Evolutionary conservation across 768 basidiomycete species (phyloP), one percentile per base, ranked within the genome.

Genomic region (Amanita rubescens): DNA sequence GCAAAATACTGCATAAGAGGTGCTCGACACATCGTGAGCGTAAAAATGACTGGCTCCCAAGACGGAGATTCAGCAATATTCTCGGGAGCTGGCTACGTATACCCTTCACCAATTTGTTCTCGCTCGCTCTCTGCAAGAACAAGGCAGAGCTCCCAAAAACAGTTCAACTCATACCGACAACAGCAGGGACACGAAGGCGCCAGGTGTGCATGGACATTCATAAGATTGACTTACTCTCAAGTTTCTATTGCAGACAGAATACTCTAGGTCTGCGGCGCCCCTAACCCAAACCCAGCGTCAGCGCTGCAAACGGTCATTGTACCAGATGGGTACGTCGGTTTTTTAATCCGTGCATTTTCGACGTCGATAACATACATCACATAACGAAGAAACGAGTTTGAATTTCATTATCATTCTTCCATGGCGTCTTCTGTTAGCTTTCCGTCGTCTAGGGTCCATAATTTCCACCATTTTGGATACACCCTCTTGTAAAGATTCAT

Each of bases 401-500:
- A n/a, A n/a, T n/a, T 33, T 33, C 7, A 33, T 22, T 20, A 19
- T 49, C 45, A 55, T 35, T 55, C 54, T 42, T 55, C 54, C 54
- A 55, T 55, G 14, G 32, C 35, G 35, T 49, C 20, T 20, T 58
- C 45, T 37, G 43, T 32, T 7, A 38, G 49, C 25, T 30, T 49
- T 34, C 54, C 53, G 35, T 46, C 59, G 47, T 63, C 34, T 10
- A 35, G 63, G 6, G 59, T 72, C 80, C 78, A 87, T 47, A 77
- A 55, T 58, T 75, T 72, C 45, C 83, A 75, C 86, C 92, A 97
- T 65, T 85, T 88, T 9, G 95, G 95, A 69, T 81, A 97, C 53
- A 94, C 85, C 38, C 96, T 78, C 71, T 98, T 99, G 73, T 99
- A 97, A 54, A 99, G 65, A 42, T 85, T 84, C 87, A 98, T 87